Evolutionary conservation across 331 rosid species (phyloP), one percentile per base, ranked within the genome.

Genomic region (Rhamnella rubrinervis): DNA sequence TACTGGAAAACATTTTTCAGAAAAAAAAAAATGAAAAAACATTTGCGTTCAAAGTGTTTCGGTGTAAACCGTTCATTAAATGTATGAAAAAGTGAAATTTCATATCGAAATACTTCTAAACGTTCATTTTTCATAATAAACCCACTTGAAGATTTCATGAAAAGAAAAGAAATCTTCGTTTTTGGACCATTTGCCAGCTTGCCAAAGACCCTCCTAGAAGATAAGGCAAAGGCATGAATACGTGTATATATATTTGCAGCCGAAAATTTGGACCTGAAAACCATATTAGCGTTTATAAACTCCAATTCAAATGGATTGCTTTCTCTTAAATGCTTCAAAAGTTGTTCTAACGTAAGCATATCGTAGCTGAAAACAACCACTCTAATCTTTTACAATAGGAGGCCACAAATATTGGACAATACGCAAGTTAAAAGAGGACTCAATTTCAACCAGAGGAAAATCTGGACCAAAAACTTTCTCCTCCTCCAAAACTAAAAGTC

Each of bases 41-140:
- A 66, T 21, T 57, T 6, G 6, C 20, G 23, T 21, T 64, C 41
- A 37, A 38, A 38, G 7, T 12, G 46, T 26, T 59, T 1, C 16
- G 31, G 23, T 11, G 31, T 18, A 46, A 61, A 66, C 49, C 68
- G 51, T 39, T 50, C 21, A 23, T 26, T 15, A 66, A 14, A 68
- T 1, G 20, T 7, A 25, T 40, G 46, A 21, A 19, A 51, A 56
- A 69, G 55, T 61, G 63, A 75, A 72, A 50, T 75, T 68, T 63
- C 38, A 41, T 11, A 13, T 47, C 53, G 12, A 6, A 6, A 7
- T 63, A 4, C 6, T 37, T 61, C 6, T 17, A 31, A 31, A 46
- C 28, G 16, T 25, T 21, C 16, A 44, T 41, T 21, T 20, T 57
- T 63, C 71, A 39, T 20, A 35, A 67, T 18, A 63, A 67, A 63